Evolutionary conservation across 2,329 filamentous ascomycete species (phyloP).

Genomic region (Macrophomina pseudophaseolina): DNA sequence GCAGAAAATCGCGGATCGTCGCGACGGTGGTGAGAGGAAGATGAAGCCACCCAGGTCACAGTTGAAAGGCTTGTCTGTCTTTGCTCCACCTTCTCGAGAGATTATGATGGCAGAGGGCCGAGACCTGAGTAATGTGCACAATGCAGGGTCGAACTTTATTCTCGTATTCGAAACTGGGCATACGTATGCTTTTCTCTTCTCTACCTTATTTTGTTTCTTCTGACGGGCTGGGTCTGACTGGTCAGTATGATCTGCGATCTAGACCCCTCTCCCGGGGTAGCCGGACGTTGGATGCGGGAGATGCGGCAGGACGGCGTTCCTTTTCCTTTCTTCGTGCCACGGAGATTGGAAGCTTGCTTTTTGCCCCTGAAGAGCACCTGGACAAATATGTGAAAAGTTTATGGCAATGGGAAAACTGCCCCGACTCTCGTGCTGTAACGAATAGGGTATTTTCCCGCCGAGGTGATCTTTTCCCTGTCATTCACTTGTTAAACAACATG

Average conservation of each 20-base stretch:
- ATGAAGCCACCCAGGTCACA: too few species aligned
- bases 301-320: background rate
- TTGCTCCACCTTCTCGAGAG: too few species aligned
- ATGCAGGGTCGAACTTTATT: conserved; percentile 6
- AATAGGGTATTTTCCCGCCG: too few species aligned
- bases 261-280: background rate
- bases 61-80: too few species aligned
- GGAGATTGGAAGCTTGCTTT: background rate
- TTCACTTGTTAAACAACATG: too few species aligned
- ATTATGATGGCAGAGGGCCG: background rate
- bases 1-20: too few species aligned
- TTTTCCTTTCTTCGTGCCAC: background rate
- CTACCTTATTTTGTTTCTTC: background rate
- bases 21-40: too few species aligned
- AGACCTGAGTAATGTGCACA: background rate
- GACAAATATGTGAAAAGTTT: too few species aligned
- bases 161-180: background rate
- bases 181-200: background rate
- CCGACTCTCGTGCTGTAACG: too few species aligned
- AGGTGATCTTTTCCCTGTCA: too few species aligned
- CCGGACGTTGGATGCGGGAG: background rate
- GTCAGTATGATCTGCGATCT: background rate
- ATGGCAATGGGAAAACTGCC: too few species aligned
- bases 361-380: too few species aligned
- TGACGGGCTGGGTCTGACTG: background rate